Conservation (phyloP, 805 yeast genomes). For the Candida rishiriensis region DNA sequence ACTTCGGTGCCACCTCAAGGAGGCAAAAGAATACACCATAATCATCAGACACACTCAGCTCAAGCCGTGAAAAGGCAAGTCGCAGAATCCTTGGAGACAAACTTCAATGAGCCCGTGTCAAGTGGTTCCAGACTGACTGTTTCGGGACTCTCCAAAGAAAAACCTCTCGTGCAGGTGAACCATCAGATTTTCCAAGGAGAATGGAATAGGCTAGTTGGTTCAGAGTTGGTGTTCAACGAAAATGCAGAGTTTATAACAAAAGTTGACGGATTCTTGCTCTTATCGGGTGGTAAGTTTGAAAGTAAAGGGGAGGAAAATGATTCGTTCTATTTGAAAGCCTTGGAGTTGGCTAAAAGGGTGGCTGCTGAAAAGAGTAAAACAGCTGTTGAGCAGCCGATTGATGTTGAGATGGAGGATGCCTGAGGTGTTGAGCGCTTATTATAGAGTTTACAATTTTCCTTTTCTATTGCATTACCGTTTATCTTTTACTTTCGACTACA, state of each 20-base stretch:
- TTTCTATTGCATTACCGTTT: neutral
- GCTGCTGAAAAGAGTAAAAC: slow-evolving; percentile 4
- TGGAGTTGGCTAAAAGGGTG: slow-evolving; percentile 18
- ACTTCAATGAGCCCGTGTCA: neutral
- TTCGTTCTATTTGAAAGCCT: slow-evolving; percentile 21
- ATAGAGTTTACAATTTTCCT: too few species aligned
- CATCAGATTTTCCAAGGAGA: slow-evolving; percentile 61
- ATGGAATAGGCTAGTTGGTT: slow-evolving; percentile 78
- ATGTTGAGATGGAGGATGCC: slow-evolving; percentile 7
- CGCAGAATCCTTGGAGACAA: slow-evolving; percentile 7
- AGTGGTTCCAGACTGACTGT: slow-evolving; percentile 34
- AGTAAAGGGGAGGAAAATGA: slow-evolving; percentile 16
- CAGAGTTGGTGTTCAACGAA: slow-evolving; percentile 44
- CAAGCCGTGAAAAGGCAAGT: slow-evolving; percentile 2
- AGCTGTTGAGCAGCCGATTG: neutral
- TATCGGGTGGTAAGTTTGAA: slow-evolving; percentile 30
- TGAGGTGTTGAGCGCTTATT: neutral
- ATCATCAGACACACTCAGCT: neutral
- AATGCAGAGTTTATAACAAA: slow-evolving; percentile 30
- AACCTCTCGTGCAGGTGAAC: slow-evolving; percentile 56
- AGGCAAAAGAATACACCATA: neutral
- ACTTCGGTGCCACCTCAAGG: too few species aligned
- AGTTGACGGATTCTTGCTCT: slow-evolving; percentile 26
- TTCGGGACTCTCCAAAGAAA: slow-evolving; percentile 49
- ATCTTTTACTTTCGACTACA: neutral